Evolutionary conservation across 805 yeast species (phyloP).

Genomic region (Candida anglica): DNA sequence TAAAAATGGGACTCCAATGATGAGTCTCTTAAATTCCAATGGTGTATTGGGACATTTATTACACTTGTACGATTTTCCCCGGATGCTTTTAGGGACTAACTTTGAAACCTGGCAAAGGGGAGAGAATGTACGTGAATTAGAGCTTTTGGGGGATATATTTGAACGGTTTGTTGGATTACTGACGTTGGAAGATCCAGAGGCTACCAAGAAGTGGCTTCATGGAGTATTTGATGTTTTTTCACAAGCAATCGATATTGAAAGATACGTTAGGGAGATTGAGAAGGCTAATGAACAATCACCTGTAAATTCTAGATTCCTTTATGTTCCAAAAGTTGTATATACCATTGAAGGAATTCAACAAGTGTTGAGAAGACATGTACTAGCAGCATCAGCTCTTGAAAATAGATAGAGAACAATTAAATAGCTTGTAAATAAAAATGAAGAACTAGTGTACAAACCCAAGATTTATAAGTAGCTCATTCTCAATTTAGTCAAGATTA

Average conservation of each 20-base stretch:
- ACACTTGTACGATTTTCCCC: conserved; percentile 1
- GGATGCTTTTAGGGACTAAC: background rate
- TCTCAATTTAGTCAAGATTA: too few species aligned
- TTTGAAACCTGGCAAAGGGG: too few species aligned
- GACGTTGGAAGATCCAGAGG: conserved; percentile 7
- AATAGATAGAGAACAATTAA: too few species aligned
- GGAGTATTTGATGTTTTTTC: conserved; percentile 6
- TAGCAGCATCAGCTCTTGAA: too few species aligned
- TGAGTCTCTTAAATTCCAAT: background rate
- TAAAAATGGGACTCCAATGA: background rate
- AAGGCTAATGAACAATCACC: too few species aligned
- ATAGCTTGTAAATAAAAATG: too few species aligned
- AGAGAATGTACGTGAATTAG: conserved; percentile 1
- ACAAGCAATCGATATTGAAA: conserved; percentile 5
- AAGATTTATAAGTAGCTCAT: too few species aligned
- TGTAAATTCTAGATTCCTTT: too few species aligned
- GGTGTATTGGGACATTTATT: background rate
- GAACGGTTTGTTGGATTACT: conserved; percentile 9
- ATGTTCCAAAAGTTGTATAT: too few species aligned
- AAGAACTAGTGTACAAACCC: too few species aligned
- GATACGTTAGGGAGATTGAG: conserved; percentile 4
- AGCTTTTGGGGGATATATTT: conserved; percentile 9
- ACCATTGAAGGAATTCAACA: too few species aligned
- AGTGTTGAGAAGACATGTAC: too few species aligned
- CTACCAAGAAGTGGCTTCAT: conserved; percentile 8